Base-by-base conservation (phyloP, 345 rosid genomes). In the Gossypium herbaceum region DNA sequence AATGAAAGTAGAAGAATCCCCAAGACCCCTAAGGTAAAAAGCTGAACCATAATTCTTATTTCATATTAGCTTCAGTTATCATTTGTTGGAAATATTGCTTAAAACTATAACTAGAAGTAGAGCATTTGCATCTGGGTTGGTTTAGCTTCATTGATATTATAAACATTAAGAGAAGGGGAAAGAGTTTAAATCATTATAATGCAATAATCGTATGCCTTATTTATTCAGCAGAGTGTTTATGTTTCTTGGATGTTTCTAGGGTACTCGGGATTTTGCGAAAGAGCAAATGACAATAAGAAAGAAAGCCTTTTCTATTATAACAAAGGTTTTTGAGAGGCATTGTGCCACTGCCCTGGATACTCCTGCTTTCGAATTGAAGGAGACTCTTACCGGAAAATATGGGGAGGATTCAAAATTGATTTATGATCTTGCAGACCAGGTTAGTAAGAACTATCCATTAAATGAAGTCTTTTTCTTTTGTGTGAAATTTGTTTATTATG, bases 351-450 rank as follows among this genome's bases (percentile, higher is more conserved):
- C 94, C 25, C 89, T 95, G 34, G 99, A 95, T 75, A 95, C 99
- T 74, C 99, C 99, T 80, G 98, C 85, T 77, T 91, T 95, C 74
- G 99, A 95, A 79, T 70, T 95, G 89, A 86, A 92, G 83, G 98
- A 95, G 89, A 95, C 99, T 41, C 86, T 93, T 47, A 90, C 82
- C 85, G 99, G 97, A 34, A 93, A 95, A 77, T 93, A 91, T 15
- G 97, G 98, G 70, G 99, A 95, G 84, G 99, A 95, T 76, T 90
- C 99, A 8, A 95, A 93, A 81, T 82, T 95, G 89, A 83, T 95
- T 68, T 91, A 89, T 63, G 97, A 95, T 86, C 92, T 95, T 67
- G 99, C 94, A 61, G 99, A 93, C 77, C 97, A 95, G 97, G 99
- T 95, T 79, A 76, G 67, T 73, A 45, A 76, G 55, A 45, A 7